These are phyloP conservation scores for Solanum corneliomulleri DNA, from an alignment of 257 asterid species.

Conservation along the genomic window DNA sequence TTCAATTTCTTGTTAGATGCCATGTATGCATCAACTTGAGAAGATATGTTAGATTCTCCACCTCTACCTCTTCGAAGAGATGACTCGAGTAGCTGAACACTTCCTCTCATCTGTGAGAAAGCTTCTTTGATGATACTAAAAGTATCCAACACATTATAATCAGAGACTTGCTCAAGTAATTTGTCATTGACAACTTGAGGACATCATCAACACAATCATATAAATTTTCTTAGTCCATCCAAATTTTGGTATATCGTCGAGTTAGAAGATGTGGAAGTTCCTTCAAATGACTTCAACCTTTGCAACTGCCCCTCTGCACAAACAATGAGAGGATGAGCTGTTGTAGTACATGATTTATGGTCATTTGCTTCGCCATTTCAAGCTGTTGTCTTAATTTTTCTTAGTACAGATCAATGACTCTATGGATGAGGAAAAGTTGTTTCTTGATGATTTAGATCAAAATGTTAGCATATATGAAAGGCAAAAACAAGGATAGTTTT, in stretches of 20 bases:
- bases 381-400: not conserved
- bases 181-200: conserved; percentile 7
- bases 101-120: conserved; percentile 1
- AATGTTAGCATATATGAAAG: not conserved
- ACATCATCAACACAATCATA: not conserved
- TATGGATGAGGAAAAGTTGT: not conserved
- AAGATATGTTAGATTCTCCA: not conserved
- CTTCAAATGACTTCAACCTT: conserved; percentile 1
- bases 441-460: not conserved
- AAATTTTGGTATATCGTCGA: not conserved
- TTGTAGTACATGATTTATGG: conserved; percentile 3
- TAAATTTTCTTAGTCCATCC: conserved; percentile 3
- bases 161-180: not conserved
- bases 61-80: conserved; percentile 14
- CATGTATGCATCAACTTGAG: conserved; percentile 1
- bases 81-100: conserved; percentile 6
- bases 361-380: not conserved
- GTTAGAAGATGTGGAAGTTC: not conserved
- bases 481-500: not conserved
- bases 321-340: conserved; percentile 5
- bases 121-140: conserved; percentile 10
- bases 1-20: conserved; percentile 17
- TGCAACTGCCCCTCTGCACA: conserved; percentile 5
- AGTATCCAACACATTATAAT: conserved; percentile 6
- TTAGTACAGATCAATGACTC: not conserved